Conservation (phyloP, 108 stramenopile species). For the Conticribra weissflogii region DNA sequence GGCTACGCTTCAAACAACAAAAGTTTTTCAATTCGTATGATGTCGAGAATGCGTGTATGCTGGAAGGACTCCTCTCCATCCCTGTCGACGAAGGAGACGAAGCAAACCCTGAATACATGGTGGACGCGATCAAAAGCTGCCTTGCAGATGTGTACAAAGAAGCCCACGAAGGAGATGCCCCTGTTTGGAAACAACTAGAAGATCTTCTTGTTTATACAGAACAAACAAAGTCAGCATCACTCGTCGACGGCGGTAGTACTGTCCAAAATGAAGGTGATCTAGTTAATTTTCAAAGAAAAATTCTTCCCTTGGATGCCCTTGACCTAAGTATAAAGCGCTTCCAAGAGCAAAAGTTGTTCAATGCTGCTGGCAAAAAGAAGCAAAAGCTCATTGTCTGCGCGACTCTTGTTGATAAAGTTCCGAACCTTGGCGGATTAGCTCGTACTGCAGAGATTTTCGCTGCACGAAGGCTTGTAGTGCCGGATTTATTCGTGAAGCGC, state of each 20-base stretch:
- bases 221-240: neutral
- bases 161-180: slow-evolving; percentile 70
- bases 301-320: slow-evolving; percentile 83
- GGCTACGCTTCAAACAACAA: slow-evolving; percentile 72
- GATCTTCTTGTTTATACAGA: slow-evolving; percentile 40
- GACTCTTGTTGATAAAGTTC: slow-evolving; percentile 87
- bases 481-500: slow-evolving; percentile 66
- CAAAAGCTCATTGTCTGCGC: slow-evolving; percentile 89
- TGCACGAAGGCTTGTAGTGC: slow-evolving; percentile 73
- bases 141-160: slow-evolving; percentile 74
- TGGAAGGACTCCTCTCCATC: slow-evolving; percentile 70
- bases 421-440: slow-evolving; percentile 87
- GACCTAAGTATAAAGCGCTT: slow-evolving; percentile 67
- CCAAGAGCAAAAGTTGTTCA: slow-evolving; percentile 55
- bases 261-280: slow-evolving; percentile 23
- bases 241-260: slow-evolving; percentile 10
- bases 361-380: slow-evolving; percentile 77
- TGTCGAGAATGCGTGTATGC: slow-evolving; percentile 69
- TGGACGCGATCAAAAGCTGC: slow-evolving; percentile 72
- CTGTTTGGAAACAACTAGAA: slow-evolving; percentile 79
- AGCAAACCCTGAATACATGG: slow-evolving; percentile 70
- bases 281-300: slow-evolving; percentile 89
- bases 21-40: slow-evolving; percentile 75
- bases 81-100: slow-evolving; percentile 84
- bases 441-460: slow-evolving; percentile 91